phyloP scores from a whole-genome alignment of 495 filamentous ascomycete genomes.

The Niebla homalea region DNA sequence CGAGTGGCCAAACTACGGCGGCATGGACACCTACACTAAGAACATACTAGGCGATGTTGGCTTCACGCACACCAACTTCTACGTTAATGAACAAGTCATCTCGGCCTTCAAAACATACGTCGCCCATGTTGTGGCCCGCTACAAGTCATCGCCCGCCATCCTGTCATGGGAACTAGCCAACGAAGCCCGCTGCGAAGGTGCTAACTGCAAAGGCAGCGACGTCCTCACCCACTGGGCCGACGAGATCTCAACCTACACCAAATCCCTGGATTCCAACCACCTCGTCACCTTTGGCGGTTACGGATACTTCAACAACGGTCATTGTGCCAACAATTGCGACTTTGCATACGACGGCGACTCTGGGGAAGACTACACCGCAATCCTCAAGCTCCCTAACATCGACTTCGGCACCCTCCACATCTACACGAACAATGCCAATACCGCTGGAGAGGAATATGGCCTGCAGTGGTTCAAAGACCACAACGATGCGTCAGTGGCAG shows the following conservation, averaged over 20 bases:
- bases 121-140: conserved; percentile 33
- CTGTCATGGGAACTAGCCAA: conserved; percentile 45
- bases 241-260: conserved; percentile 35
- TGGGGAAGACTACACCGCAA: conserved; percentile 2
- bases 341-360: conserved; percentile 9
- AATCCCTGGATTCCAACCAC: conserved; percentile 35
- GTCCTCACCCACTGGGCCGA: conserved; percentile 34
- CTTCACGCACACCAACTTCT: conserved; percentile 23
- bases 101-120: conserved; percentile 32
- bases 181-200: conserved; percentile 36
- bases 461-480: conserved; percentile 48
- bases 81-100: conserved; percentile 31
- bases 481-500: conserved; percentile 36
- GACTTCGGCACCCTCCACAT: conserved; percentile 55
- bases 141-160: conserved; percentile 34
- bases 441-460: conserved; percentile 25
- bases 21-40: conserved; percentile 19
- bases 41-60: neutral
- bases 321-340: neutral
- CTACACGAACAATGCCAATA: conserved; percentile 39
- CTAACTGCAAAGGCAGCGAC: conserved; percentile 1
- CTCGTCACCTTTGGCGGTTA: conserved; percentile 41
- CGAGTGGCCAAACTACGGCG: conserved; percentile 14
- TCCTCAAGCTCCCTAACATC: conserved; percentile 31
- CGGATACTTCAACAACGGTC: conserved; percentile 19